A percentile compares a stretch with the other conserved stretches of the same genome.
Evolutionary conservation across 257 asterid species (phyloP).

Genomic region (Cruciata laevipes): DNA sequence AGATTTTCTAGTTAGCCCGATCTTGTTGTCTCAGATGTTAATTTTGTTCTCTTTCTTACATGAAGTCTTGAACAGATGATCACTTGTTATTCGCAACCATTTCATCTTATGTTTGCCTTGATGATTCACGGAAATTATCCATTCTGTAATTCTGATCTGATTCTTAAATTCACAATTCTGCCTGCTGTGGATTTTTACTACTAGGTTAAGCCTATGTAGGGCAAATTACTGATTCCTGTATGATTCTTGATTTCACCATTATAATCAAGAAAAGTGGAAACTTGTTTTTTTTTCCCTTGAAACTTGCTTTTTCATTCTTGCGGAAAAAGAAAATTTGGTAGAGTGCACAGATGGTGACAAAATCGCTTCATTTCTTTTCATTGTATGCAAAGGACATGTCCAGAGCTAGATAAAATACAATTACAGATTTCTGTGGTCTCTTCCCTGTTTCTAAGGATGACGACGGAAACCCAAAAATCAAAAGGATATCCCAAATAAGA

Average conservation of each 20-base stretch:
- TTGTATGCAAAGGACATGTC: slow-evolving; percentile 2
- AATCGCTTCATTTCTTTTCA: slow-evolving; percentile 17
- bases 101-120: not conserved
- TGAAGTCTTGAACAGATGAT: not conserved
- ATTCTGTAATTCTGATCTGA: not conserved
- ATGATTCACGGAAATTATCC: not conserved
- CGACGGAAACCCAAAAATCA: slow-evolving; percentile 6
- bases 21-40: not conserved
- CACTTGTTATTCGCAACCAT: not conserved
- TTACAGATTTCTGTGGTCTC: slow-evolving; percentile 31
- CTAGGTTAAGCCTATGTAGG: not conserved
- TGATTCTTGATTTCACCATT: not conserved
- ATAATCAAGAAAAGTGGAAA: not conserved
- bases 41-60: not conserved
- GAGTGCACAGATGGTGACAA: not conserved
- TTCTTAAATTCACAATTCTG: not conserved
- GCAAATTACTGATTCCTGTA: not conserved
- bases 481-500: slow-evolving; percentile 8
- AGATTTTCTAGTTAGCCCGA: not conserved
- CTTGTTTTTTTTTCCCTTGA: too few species aligned
- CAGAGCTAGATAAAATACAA: slow-evolving; percentile 23
- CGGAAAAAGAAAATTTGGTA: not conserved
- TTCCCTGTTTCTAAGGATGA: slow-evolving; percentile 19
- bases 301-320: not conserved
- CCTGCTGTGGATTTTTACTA: not conserved